Evolutionary conservation across 1,284 basidiomycete species (phyloP).

Genomic region (Volvariella surrecta): DNA sequence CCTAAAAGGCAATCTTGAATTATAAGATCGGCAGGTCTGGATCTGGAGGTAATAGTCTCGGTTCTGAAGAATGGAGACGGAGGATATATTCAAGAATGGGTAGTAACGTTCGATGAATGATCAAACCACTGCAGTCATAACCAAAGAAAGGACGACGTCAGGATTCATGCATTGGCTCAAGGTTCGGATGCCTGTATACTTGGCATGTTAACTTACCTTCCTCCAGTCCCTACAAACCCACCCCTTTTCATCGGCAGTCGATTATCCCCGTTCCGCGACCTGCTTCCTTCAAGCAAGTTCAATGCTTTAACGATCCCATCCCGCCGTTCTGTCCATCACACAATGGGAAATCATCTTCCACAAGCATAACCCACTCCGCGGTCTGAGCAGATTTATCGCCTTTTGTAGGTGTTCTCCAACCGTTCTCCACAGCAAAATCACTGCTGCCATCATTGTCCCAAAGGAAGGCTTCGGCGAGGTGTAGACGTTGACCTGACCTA

Average conservation of each 20-base stretch:
- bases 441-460: conserved; percentile 15
- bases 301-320: conserved; percentile 23
- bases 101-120: conserved; percentile 27
- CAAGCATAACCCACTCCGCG: conserved; percentile 32
- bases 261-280: conserved; percentile 7
- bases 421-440: too few species aligned
- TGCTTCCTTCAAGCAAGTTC: conserved; percentile 19
- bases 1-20: conserved; percentile 34
- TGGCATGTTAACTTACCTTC: conserved; percentile 21
- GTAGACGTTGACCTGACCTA: conserved; percentile 25
- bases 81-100: conserved; percentile 23
- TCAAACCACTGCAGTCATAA: conserved; percentile 23
- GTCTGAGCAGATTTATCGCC: conserved; percentile 6
- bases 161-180: not conserved
- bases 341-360: conserved; percentile 35
- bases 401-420: too few species aligned
- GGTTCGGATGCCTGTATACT: not conserved
- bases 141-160: not conserved
- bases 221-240: conserved; percentile 32
- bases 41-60: conserved; percentile 19
- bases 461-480: conserved; percentile 29
- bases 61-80: conserved; percentile 20
- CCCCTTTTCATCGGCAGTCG: conserved; percentile 17
- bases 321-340: conserved; percentile 24
- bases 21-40: conserved; percentile 29